phyloP scores from a whole-genome alignment of 371 early-diverging fungal species.

The Mucor circinelloides region DNA sequence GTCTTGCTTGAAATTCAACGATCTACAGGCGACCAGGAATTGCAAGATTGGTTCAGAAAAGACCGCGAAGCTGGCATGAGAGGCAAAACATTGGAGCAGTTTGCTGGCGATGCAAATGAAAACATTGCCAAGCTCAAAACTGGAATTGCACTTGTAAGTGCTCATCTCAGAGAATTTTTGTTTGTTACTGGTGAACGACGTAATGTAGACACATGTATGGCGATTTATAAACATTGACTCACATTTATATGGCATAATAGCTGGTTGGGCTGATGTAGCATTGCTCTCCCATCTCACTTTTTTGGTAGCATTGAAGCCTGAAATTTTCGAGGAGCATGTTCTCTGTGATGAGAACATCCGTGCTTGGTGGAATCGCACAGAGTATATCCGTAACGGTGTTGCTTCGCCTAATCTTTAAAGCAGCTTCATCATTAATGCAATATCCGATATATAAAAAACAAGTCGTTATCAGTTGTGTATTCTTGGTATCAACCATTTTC shows the following conservation, averaged over 20 bases:
- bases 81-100: conserved; percentile 7
- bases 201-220: background rate
- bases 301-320: conserved; percentile 4
- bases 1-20: background rate
- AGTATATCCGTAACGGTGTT: background rate
- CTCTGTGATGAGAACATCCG: conserved; percentile 10
- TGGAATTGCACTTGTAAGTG: background rate
- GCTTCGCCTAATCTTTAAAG: background rate
- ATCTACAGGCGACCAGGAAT: background rate
- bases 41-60: conserved; percentile 2
- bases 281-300: conserved; percentile 7
- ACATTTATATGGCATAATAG: background rate
- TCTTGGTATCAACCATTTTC: background rate
- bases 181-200: conserved; percentile 23
- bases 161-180: background rate
- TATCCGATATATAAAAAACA: background rate
- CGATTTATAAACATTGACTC: background rate
- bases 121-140: conserved; percentile 4
- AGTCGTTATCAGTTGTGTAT: background rate
- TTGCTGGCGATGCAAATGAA: conserved; percentile 10
- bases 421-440: background rate
- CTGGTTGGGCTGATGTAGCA: conserved; percentile 24
- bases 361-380: conserved; percentile 22
- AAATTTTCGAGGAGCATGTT: conserved; percentile 4
- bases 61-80: conserved; percentile 6